phyloP scores from a whole-genome alignment of 2,329 filamentous ascomycete genomes.

The Aureobasidium sp. region DNA sequence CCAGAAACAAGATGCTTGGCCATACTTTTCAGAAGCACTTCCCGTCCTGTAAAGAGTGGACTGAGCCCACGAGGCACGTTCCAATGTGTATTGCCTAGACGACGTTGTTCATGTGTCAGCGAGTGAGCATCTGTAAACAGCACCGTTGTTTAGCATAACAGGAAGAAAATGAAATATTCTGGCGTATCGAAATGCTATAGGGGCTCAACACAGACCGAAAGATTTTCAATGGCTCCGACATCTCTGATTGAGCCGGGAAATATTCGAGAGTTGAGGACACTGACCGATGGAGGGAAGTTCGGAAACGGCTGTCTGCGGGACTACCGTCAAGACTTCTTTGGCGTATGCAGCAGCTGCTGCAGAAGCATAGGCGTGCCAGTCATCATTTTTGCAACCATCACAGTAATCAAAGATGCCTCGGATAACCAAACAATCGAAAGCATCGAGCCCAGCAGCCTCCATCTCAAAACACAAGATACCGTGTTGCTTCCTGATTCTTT shows the following conservation, averaged over 20 bases:
- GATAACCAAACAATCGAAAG: constrained; percentile 19
- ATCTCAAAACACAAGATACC: constrained; percentile 16
- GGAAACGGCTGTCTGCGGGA: background rate
- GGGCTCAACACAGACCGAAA: too few relatives aligned
- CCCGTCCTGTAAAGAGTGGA: background rate
- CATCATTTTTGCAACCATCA: constrained; percentile 25
- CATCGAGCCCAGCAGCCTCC: constrained; percentile 16
- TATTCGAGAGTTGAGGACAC: too few relatives aligned
- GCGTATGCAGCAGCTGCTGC: constrained; percentile 22
- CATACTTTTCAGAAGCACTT: background rate
- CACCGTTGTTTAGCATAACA: too few relatives aligned
- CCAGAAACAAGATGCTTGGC: too few relatives aligned
- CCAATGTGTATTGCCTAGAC: too few relatives aligned
- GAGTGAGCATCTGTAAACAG: too few relatives aligned
- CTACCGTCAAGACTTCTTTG: constrained; percentile 6
- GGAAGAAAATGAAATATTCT: too few relatives aligned
- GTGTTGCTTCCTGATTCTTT: background rate
- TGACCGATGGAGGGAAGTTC: too few relatives aligned
- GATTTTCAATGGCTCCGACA: too few relatives aligned
- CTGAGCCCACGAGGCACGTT: background rate
- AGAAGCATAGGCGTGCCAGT: constrained; percentile 26
- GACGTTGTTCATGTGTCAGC: too few relatives aligned
- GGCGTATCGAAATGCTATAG: too few relatives aligned
- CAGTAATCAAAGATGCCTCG: constrained; percentile 19
- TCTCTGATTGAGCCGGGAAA: too few relatives aligned